Evolutionary conservation across 768 basidiomycete species (phyloP).

Genomic region (Ramaria rubella): DNA sequence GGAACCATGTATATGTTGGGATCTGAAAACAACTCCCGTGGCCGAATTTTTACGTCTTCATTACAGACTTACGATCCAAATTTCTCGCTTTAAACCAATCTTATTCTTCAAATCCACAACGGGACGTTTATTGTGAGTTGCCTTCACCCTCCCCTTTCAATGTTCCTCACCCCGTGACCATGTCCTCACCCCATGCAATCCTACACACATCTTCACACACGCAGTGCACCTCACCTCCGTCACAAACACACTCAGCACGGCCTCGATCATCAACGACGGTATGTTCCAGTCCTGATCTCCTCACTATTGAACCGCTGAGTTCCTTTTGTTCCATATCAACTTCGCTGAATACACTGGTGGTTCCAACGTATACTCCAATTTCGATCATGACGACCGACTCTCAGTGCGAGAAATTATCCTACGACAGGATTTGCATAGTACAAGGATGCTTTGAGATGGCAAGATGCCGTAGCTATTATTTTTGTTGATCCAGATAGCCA

Average conservation of each 20-base stretch:
- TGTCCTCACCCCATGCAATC: not conserved
- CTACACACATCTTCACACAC: no score
- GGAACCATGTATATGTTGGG: no score
- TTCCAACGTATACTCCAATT: no score
- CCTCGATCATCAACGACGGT: conserved; percentile 71
- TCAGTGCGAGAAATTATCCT: conserved; percentile 68
- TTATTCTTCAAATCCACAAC: conserved; percentile 59
- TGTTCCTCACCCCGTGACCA: no score
- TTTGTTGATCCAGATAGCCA: no score
- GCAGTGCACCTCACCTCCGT: conserved; percentile 76
- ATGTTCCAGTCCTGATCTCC: conserved; percentile 24
- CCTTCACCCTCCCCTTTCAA: no score
- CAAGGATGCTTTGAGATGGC: conserved; percentile 45
- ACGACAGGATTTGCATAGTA: conserved; percentile 54
- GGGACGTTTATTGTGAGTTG: conserved; percentile 69
- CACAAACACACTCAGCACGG: conserved; percentile 70
- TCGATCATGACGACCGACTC: no score
- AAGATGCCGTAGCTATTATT: no score
- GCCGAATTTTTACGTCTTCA: no score
- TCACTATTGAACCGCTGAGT: not conserved
- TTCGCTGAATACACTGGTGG: no score
- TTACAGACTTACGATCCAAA: conserved; percentile 63
- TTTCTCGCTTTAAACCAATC: conserved; percentile 66
- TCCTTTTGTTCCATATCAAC: not conserved
- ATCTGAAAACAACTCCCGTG: not conserved